Percentiles rank a stretch among this genome's conserved stretches.
Evolutionary conservation across 73 alveolate genomes (phyloP).

Genomic region (Stentor roeselii): DNA sequence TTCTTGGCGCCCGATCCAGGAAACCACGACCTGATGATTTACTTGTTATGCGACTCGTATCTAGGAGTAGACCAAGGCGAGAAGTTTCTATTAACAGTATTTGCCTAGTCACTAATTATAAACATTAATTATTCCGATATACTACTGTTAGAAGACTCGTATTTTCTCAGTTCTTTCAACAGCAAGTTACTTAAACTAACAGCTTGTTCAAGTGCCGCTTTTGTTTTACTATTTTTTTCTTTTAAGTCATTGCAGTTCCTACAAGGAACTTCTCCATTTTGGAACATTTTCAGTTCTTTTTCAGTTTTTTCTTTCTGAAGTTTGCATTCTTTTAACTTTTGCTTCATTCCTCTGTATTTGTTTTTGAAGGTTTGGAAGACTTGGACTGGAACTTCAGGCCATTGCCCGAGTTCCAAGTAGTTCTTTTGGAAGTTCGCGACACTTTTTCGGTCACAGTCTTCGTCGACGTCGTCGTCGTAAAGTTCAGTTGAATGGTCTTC

Average conservation of each 20-base stretch:
- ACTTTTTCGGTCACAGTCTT: not conserved
- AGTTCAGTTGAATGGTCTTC: not conserved
- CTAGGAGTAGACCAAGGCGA: conserved; percentile 73
- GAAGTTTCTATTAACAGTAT: conserved; percentile 30
- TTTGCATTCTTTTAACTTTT: not conserved
- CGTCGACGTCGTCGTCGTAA: not conserved
- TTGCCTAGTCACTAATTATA: not conserved
- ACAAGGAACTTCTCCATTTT: conserved; percentile 14
- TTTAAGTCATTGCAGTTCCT: not conserved
- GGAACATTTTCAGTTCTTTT: not conserved
- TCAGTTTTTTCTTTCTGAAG: not conserved
- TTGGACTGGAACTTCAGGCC: conserved; percentile 16
- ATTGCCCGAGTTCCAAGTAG: conserved; percentile 8
- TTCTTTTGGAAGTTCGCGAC: conserved; percentile 24
- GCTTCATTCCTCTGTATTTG: not conserved
- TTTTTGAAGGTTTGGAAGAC: not conserved
- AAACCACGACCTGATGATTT: conserved; percentile 53
- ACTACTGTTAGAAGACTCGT: not conserved
- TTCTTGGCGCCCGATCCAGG: conserved; percentile 36
- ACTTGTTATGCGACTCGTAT: conserved; percentile 77
- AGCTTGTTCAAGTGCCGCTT: conserved; percentile 15
- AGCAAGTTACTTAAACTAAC: not conserved
- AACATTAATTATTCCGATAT: not conserved
- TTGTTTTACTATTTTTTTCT: not conserved
- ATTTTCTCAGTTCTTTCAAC: not conserved